These are phyloP conservation scores for Flaveria floridana DNA, from an alignment of 140 eudicot genomes.

Conservation along the genomic window DNA sequence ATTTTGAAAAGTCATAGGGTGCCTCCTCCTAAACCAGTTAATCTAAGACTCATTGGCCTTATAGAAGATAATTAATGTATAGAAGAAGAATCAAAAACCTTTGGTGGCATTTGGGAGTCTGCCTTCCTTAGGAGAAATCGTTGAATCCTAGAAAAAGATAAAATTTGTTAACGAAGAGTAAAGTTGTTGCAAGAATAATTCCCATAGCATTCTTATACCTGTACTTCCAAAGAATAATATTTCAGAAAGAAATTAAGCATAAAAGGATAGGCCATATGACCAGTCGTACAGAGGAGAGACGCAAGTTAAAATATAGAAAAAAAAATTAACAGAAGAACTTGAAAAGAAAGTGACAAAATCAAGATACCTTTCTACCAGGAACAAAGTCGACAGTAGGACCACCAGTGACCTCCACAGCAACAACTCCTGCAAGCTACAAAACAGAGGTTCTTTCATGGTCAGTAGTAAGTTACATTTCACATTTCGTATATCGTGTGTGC, in stretches of 20 bases:
- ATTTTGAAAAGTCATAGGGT: too few relatives aligned
- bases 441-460: conserved; percentile 23
- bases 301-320: neutral
- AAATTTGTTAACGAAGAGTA: conserved; percentile 20
- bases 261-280: neutral
- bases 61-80: conserved; percentile 13
- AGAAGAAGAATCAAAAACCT: conserved; percentile 43
- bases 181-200: neutral
- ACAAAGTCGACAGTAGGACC: conserved; percentile 84
- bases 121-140: conserved; percentile 85
- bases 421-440: conserved; percentile 90
- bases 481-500: conserved; percentile 16
- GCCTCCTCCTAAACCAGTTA: too few relatives aligned
- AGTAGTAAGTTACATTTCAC: conserved; percentile 23
- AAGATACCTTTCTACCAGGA: conserved; percentile 91
- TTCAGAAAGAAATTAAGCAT: neutral
- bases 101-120: conserved; percentile 86
- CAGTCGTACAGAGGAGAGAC: conserved; percentile 9
- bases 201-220: conserved; percentile 17
- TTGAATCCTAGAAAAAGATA: conserved; percentile 65
- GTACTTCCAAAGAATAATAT: neutral
- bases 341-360: conserved; percentile 5
- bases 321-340: neutral
- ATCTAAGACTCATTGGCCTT: too few relatives aligned
- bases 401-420: conserved; percentile 95